Evolutionary conservation across 2,329 filamentous ascomycete genomes (phyloP), one percentile per base, ranked within the genome.

Genomic region (Epichloe sibirici): DNA sequence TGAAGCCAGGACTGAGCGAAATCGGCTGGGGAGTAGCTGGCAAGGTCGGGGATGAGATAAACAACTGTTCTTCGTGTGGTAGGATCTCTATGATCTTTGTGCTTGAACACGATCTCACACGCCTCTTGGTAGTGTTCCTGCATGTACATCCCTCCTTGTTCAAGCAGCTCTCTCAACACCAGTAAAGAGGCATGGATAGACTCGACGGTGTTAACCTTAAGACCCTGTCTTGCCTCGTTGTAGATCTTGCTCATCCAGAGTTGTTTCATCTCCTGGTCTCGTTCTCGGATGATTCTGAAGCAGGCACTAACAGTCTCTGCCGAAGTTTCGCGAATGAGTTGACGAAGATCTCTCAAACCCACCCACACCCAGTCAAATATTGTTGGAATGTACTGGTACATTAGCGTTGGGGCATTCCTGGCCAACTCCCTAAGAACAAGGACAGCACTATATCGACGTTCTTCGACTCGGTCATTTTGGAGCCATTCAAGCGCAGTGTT

Each of bases 91-190:
- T 97, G 89, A 60, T 98, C 93, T 67, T 95, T 95, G 67, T 95
- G 88, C 56, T 87, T 86, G 58, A 91, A 83, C 38, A 96, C 88
- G 57, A 93, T 90, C 57, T 98, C 93, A 66, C 91, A 97, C 11
- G 89, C 85, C 60, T 95, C 88, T 54, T 85, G 82, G 68, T 97
- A 98, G 64, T 90, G 83, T 40, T 90, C 88, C 62, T 95, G 90
- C 93, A 98, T 97, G 69, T 95, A 98, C 91, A 98, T 98, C 61
- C 90, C 90, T 51, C 93, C 93, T 66, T 95, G 91, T 57, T 93
- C 82, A 17, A 98, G 81, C 47, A 98, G 78, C 70, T 97, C 91
- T 66, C 91, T 94, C 62, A 97, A 78, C 1, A 94, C 90, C 21
- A 98, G 77, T 42, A 98, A 77, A 2, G 91, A 96, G n/a, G 89